These are phyloP conservation scores for Labyrinthula sp. DNA, from an alignment of 352 stramenopile genomes.

Conservation along the genomic window DNA sequence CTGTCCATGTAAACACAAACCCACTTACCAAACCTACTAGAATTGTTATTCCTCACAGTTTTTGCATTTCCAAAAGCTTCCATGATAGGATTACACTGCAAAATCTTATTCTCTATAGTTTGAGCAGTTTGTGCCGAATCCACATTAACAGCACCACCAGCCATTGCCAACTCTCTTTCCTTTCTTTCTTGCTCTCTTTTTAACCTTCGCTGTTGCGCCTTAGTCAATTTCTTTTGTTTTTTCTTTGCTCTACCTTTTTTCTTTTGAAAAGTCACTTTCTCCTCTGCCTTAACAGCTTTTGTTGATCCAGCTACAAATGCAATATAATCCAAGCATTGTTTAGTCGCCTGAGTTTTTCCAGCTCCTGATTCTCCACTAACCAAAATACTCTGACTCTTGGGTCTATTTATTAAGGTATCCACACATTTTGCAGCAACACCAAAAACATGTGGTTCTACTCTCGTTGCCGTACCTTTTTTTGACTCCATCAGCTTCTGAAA, in stretches of 20 bases:
- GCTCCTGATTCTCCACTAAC: neutral
- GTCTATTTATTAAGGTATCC: slow-evolving; percentile 45
- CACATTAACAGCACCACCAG: neutral
- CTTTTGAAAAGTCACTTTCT: neutral
- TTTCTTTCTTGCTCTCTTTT: neutral
- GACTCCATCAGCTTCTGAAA: neutral
- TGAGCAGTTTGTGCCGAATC: slow-evolving; percentile 34
- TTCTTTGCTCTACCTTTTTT: neutral
- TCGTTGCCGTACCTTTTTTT: slow-evolving; percentile 2
- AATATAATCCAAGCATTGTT: slow-evolving; percentile 21
- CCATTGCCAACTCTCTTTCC: slow-evolving; percentile 7
- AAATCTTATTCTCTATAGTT: slow-evolving; percentile 29
- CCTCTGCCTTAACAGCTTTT: too few species aligned
- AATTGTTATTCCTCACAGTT: slow-evolving; percentile 90
- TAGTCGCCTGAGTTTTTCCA: neutral
- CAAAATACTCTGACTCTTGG: slow-evolving; percentile 64
- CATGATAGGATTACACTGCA: slow-evolving; percentile 90
- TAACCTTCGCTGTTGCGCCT: neutral
- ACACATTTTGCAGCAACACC: slow-evolving; percentile 66
- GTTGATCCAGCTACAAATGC: slow-evolving; percentile 9
- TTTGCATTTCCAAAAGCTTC: slow-evolving; percentile 94
- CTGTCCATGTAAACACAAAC: slow-evolving; percentile 78
- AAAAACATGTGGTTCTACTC: slow-evolving; percentile 64
- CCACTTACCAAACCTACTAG: slow-evolving; percentile 81
- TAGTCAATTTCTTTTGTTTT: neutral